Evolutionary conservation across 1,139 yeast species (phyloP), one percentile per base, ranked within the genome.

Genomic region (Casaregolazyma lundiana): DNA sequence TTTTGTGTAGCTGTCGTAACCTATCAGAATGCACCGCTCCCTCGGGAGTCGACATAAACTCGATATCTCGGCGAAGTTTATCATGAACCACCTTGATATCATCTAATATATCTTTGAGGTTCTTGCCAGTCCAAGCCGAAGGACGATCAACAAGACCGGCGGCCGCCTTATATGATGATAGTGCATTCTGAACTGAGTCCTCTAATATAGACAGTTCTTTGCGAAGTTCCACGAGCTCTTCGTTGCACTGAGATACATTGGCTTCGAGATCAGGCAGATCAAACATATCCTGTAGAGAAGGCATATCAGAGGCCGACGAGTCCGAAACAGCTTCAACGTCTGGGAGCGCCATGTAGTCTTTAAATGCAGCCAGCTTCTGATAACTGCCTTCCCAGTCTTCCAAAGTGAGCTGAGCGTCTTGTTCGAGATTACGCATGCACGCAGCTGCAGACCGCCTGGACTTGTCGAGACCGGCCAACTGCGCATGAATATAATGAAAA

Each of bases 61-160:
- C 60, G 20, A 62, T 50, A 48, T 63, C 67, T 18, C 53, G 53
- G 24, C 55, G 50, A 20, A 64, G 51, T 38, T 62, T 60, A 26
- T 44, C 37, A 5, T 56, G 58, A 20, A 64, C 50, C 1, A 65
- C 61, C 36, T 53, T 53, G 13, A 64, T 41, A 40, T 64, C 68
- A 16, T 45, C 45, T 3, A 36, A 11, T 20, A 41, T 40, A 18
- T 45, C 44, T 5, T 17, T 17, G 13, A 39, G 15, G 54, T 42
- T 15, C 56, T 62, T 19, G 29, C 29, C 19, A 21, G 29, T 17
- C 38, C 41, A 35, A 2, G 18, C 9, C 15, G 32, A 32, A n/a
- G 21, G 34, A 15, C 38, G 7, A 29, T 46, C 35, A 11, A 17
- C 30, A 8, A 41, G 38, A 21, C 35, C 44, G 30, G 16, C 42